Conservation (phyloP, 2,329 filamentous ascomycete species). For the Endocalyx cinctus region DNA sequence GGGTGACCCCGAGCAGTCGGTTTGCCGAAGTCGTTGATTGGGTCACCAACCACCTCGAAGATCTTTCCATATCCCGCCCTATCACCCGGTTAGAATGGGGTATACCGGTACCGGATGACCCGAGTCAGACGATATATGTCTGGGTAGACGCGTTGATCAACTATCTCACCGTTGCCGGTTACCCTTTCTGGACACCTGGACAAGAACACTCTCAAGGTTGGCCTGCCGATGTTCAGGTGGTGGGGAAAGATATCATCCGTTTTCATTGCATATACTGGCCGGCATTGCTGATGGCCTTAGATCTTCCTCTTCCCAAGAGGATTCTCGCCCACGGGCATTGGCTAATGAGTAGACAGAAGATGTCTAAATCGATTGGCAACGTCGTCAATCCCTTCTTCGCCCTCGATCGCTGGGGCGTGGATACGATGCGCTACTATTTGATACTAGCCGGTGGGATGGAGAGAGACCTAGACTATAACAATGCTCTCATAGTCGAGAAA, state of each 20-base stretch:
- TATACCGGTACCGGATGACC: slow-evolving; percentile 79
- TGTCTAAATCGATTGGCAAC: slow-evolving; percentile 94
- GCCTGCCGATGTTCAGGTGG: slow-evolving; percentile 87
- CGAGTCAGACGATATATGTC: slow-evolving; percentile 89
- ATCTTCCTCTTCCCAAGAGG: slow-evolving; percentile 70
- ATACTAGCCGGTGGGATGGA: slow-evolving; percentile 72
- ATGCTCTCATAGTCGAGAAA: slow-evolving; percentile 64
- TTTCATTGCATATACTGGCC: slow-evolving; percentile 99
- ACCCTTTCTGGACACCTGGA: slow-evolving; percentile 67
- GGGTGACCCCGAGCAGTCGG: slow-evolving; percentile 67
- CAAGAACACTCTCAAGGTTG: slow-evolving; percentile 62
- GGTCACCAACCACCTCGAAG: slow-evolving; percentile 73
- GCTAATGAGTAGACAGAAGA: slow-evolving; percentile 87
- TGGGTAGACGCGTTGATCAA: slow-evolving; percentile 97
- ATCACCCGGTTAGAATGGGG: slow-evolving; percentile 78
- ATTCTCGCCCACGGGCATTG: slow-evolving; percentile 91
- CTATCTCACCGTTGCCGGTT: slow-evolving; percentile 84
- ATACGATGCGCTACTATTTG: slow-evolving; percentile 86
- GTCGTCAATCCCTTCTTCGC: slow-evolving; percentile 94
- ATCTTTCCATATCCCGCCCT: slow-evolving; percentile 86
- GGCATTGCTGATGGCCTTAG: slow-evolving; percentile 85
- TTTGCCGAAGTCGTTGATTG: slow-evolving; percentile 76
- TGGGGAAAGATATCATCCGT: slow-evolving; percentile 93
- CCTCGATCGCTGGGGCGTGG: slow-evolving; percentile 80
- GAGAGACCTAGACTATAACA: slow-evolving; percentile 81